Evolutionary conservation across 257 asterid species (phyloP).

Genomic region (Hygrophila difformis): DNA sequence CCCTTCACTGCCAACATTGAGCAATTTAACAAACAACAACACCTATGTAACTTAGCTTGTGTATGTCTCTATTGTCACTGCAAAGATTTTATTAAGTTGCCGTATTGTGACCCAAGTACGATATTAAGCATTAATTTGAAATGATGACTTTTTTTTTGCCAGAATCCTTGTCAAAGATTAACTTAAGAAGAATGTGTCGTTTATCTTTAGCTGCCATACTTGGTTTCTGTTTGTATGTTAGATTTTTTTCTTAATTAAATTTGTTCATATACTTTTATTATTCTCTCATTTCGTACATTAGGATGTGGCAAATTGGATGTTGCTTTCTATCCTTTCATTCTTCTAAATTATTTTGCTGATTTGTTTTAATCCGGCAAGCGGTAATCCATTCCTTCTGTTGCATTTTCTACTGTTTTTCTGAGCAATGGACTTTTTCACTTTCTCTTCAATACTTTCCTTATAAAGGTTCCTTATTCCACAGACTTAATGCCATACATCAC

Average conservation of each 20-base stretch:
- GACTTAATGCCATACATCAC: neutral
- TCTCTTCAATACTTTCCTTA: neutral
- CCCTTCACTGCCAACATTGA: too few relatives aligned
- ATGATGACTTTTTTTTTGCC: neutral
- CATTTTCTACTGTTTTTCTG: neutral
- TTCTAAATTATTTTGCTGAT: neutral
- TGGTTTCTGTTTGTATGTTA: neutral
- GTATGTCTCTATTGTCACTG: too few relatives aligned
- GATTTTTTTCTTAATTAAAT: neutral
- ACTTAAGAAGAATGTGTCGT: too few relatives aligned
- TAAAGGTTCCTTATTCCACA: too few relatives aligned
- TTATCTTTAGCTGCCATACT: neutral
- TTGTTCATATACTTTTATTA: neutral
- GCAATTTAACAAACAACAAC: too few relatives aligned
- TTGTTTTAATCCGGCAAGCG: neutral
- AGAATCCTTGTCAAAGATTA: neutral
- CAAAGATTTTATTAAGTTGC: slow-evolving; percentile 1
- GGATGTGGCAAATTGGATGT: neutral
- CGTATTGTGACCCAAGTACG: neutral
- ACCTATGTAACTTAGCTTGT: neutral
- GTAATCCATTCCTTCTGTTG: neutral
- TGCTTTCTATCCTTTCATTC: neutral
- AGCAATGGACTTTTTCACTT: neutral
- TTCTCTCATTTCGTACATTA: neutral
- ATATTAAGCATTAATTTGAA: neutral